These are phyloP conservation scores for Lepidium didymum DNA, from an alignment of 345 rosid species.

Conservation along the genomic window DNA sequence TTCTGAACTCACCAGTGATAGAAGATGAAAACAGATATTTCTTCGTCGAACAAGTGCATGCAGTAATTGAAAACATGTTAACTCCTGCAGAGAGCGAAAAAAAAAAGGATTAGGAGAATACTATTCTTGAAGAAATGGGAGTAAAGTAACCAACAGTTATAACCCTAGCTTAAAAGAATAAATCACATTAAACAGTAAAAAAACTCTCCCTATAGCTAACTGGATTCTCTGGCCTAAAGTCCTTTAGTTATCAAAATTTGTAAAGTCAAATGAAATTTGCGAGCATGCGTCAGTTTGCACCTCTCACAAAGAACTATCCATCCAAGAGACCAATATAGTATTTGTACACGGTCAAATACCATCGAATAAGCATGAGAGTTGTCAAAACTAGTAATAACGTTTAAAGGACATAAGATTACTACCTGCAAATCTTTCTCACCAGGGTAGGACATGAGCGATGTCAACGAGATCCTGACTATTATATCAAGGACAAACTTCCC, in stretches of 20 bases:
- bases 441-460: slow-evolving; percentile 77
- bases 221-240: slow-evolving; percentile 2
- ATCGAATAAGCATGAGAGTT: neutral
- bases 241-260: slow-evolving; percentile 9
- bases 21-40: slow-evolving; percentile 70
- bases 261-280: neutral
- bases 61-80: slow-evolving; percentile 74
- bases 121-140: neutral
- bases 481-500: slow-evolving; percentile 77
- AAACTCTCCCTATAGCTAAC: neutral
- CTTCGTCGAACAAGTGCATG: slow-evolving; percentile 77
- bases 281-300: slow-evolving; percentile 1
- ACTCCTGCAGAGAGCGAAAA: slow-evolving; percentile 40
- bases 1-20: slow-evolving; percentile 63
- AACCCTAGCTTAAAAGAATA: slow-evolving; percentile 4
- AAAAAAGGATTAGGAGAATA: neutral
- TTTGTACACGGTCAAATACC: neutral
- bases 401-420: slow-evolving; percentile 2
- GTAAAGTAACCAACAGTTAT: slow-evolving; percentile 2
- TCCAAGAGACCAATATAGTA: neutral
- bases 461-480: slow-evolving; percentile 64
- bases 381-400: neutral
- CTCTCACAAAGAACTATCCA: neutral
- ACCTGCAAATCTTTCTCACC: slow-evolving; percentile 99
- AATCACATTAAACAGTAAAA: neutral